These are phyloP conservation scores for Dovyalis caffra DNA, from an alignment of 345 rosid genomes.

Conservation along the genomic window DNA sequence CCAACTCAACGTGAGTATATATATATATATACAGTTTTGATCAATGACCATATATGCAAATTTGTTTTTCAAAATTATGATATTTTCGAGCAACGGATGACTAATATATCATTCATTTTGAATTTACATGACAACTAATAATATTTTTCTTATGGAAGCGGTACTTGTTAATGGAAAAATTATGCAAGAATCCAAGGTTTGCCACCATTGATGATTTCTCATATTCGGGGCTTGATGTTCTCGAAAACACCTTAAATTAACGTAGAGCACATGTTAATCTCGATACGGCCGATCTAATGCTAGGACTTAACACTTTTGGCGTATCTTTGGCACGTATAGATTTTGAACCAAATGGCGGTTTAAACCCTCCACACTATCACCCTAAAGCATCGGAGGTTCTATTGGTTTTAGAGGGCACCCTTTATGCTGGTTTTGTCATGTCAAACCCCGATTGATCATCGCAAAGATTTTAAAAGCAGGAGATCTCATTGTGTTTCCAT, in stretches of 20 bases:
- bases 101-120: too few species aligned
- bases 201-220: conserved; percentile 13
- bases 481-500: conserved; percentile 22
- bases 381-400: conserved; percentile 23
- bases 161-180: conserved; percentile 23
- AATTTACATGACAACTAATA: too few species aligned
- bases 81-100: not conserved
- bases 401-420: not conserved
- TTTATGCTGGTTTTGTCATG: conserved; percentile 15
- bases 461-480: conserved; percentile 15
- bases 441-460: conserved; percentile 13
- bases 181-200: conserved; percentile 17
- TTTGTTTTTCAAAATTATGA: not conserved
- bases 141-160: not conserved
- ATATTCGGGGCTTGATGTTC: conserved; percentile 17
- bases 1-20: too few species aligned
- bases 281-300: conserved; percentile 1
- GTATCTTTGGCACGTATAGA: conserved; percentile 14
- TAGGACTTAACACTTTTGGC: conserved; percentile 18
- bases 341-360: conserved; percentile 15
- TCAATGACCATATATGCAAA: too few species aligned
- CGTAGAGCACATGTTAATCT: conserved; percentile 8
- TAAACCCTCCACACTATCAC: conserved; percentile 23
- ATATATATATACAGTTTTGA: too few species aligned
- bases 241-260: not conserved